Percentiles rank a stretch among this genome's conserved stretches.
These are phyloP conservation scores for Talaromyces sp. DNA, from an alignment of 2,329 filamentous ascomycete species.

Conservation along the genomic window DNA sequence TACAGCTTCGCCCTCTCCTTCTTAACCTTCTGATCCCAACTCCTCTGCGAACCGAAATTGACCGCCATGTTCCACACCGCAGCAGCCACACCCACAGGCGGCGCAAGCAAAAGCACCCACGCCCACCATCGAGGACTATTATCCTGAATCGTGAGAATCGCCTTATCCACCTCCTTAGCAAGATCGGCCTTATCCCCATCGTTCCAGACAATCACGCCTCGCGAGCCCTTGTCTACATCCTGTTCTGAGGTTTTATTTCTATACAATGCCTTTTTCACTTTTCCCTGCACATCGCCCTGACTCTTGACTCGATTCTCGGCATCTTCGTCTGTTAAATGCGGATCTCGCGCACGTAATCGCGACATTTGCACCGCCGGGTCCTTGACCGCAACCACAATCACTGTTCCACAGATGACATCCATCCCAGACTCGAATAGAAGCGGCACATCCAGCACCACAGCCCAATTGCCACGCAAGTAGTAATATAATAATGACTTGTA, in stretches of 20 bases:
- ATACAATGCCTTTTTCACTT: conserved; percentile 71
- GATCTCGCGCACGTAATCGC: conserved; percentile 71
- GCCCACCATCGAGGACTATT: conserved; percentile 80
- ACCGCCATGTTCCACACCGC: conserved; percentile 71
- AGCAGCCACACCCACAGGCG: conserved; percentile 69
- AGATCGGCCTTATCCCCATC: conserved; percentile 73
- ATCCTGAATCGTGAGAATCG: conserved; percentile 62
- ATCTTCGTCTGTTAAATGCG: conserved; percentile 78
- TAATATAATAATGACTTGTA: conserved; percentile 69
- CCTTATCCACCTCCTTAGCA: conserved; percentile 62
- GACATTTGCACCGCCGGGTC: conserved; percentile 81
- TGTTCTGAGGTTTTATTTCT: conserved; percentile 38
- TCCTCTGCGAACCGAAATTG: conserved; percentile 67
- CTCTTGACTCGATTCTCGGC: conserved; percentile 81
- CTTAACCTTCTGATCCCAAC: conserved; percentile 64
- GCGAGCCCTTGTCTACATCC: conserved; percentile 46
- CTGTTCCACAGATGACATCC: conserved; percentile 79
- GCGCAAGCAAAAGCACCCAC: conserved; percentile 65
- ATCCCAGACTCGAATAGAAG: conserved; percentile 85
- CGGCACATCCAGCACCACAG: conserved; percentile 88
- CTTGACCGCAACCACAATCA: conserved; percentile 80
- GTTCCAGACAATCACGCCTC: conserved; percentile 86
- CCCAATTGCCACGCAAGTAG: conserved; percentile 77
- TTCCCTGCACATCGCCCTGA: conserved; percentile 81
- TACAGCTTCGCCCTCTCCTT: conserved; percentile 48